Evolutionary conservation across 345 rosid species (phyloP).

Genomic region (Populus simonii): DNA sequence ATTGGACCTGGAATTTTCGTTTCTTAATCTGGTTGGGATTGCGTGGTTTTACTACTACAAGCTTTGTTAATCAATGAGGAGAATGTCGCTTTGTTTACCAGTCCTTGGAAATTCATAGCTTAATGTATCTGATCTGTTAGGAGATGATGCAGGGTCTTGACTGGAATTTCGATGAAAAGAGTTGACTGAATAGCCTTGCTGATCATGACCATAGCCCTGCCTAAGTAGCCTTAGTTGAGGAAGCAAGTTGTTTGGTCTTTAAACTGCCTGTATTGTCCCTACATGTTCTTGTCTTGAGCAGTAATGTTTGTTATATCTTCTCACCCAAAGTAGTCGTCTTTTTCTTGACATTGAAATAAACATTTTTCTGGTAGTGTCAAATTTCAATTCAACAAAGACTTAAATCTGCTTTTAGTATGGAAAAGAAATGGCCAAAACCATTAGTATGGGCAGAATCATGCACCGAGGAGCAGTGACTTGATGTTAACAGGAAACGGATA

Average conservation of each 20-base stretch:
- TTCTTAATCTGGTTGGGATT: neutral
- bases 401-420: neutral
- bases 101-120: neutral
- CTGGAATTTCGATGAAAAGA: neutral
- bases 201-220: neutral
- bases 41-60: neutral
- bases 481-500: conserved; percentile 1
- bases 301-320: neutral
- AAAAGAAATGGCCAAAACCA: neutral
- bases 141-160: neutral
- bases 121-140: too few relatives aligned
- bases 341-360: neutral
- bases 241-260: neutral
- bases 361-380: neutral
- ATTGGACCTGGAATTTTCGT: neutral
- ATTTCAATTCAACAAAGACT: conserved; percentile 1
- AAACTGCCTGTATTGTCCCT: neutral
- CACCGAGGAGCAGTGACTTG: neutral
- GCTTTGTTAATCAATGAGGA: neutral
- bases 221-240: neutral
- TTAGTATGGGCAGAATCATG: neutral
- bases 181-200: too few relatives aligned
- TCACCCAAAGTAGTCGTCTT: neutral
- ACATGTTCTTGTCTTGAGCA: neutral
- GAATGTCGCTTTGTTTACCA: neutral